A percentile compares a stretch with the other conserved stretches of the same genome.
phyloP scores from a whole-genome alignment of 139 green algal species.

The Gonium pectorale region DNA sequence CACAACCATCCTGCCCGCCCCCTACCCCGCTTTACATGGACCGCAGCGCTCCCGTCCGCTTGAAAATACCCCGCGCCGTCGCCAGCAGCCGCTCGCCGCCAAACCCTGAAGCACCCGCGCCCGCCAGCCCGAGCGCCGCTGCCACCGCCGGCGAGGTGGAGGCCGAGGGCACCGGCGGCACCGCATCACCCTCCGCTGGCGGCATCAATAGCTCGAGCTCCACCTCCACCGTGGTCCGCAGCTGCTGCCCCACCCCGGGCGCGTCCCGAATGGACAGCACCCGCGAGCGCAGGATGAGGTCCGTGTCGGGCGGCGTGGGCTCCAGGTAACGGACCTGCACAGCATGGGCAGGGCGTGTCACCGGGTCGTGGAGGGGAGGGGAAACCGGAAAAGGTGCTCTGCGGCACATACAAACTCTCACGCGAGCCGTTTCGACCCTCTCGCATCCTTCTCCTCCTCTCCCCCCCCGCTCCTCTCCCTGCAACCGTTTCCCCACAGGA shows the following conservation, averaged over 20 bases:
- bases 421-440: too few relatives aligned
- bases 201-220: conserved; percentile 39
- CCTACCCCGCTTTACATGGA: conserved; percentile 19
- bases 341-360: too few relatives aligned
- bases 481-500: too few relatives aligned
- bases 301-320: conserved; percentile 71
- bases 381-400: too few relatives aligned
- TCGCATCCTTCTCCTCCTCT: too few relatives aligned
- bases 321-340: conserved; percentile 78
- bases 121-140: not conserved
- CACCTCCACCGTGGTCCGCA: conserved; percentile 45
- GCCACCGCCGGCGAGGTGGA: too few relatives aligned
- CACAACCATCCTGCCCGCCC: not conserved
- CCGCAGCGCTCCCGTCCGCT: conserved; percentile 79
- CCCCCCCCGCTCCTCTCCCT: too few relatives aligned
- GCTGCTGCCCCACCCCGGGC: too few relatives aligned
- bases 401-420: too few relatives aligned
- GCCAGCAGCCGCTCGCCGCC: conserved; percentile 32
- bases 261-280: conserved; percentile 13
- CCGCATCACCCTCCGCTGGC: not conserved
- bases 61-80: conserved; percentile 72
- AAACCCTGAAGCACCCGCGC: not conserved
- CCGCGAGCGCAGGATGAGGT: conserved; percentile 69
- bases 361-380: too few relatives aligned
- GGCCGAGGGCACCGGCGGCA: not conserved